phyloP scores from a whole-genome alignment of 2,329 filamentous ascomycete genomes.

The Emericellopsis cladophorae region DNA sequence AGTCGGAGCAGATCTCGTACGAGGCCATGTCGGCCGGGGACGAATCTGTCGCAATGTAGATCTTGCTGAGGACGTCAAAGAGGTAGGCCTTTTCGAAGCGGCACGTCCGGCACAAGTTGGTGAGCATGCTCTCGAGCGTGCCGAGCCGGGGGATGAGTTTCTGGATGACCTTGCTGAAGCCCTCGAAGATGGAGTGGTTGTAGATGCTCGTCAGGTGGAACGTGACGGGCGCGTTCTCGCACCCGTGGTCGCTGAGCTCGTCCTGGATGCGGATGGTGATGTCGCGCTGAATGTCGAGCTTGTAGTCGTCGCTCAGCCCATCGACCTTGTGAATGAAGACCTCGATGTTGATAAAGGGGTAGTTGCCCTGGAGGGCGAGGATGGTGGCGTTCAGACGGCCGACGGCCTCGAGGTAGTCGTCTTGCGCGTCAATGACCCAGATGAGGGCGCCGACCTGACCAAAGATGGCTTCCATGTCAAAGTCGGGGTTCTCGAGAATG shows the following conservation, averaged over 20 bases:
- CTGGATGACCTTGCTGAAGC: constrained; percentile 96
- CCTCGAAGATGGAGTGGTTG: constrained; percentile 96
- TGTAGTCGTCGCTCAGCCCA: constrained; percentile 93
- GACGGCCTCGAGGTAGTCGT: constrained; percentile 91
- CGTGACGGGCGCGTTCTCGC: constrained; percentile 85
- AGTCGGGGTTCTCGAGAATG: constrained; percentile 72
- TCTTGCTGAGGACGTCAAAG: constrained; percentile 95
- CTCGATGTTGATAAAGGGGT: constrained; percentile 91
- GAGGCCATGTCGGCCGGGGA: constrained; percentile 87
- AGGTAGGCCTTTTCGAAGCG: constrained; percentile 97
- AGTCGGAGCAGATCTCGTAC: constrained; percentile 97
- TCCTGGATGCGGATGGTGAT: constrained; percentile 95
- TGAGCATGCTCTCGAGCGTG: constrained; percentile 86
- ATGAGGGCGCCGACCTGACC: constrained; percentile 88
- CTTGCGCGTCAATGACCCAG: constrained; percentile 97
- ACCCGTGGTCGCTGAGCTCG: constrained; percentile 83
- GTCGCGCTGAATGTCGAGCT: constrained; percentile 89
- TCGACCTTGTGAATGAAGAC: constrained; percentile 99
- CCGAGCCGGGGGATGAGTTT: constrained; percentile 90
- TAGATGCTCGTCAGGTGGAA: constrained; percentile 98
- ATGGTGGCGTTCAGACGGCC: constrained; percentile 79
- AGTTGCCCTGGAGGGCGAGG: constrained; percentile 73
- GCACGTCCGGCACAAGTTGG: constrained; percentile 84
- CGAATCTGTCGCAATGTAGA: constrained; percentile 95
- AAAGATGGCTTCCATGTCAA: constrained; percentile 89